phyloP scores from a whole-genome alignment of 352 stramenopile genomes.

The Blastocystis sp. region DNA sequence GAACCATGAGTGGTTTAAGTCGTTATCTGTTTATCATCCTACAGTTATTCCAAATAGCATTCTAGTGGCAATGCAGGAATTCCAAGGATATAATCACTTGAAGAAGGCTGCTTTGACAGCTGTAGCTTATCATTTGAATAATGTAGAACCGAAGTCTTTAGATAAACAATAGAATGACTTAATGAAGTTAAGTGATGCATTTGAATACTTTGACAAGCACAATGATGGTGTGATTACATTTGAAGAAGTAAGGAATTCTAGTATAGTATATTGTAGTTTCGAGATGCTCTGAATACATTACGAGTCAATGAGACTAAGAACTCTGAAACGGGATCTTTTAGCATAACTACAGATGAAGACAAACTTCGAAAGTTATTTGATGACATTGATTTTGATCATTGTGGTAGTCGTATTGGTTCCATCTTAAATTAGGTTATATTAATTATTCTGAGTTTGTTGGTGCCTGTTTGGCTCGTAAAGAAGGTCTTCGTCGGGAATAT shows the following conservation, averaged over 20 bases:
- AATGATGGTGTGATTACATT: constrained; percentile 47
- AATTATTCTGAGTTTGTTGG: constrained; percentile 56
- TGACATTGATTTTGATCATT: constrained; percentile 11
- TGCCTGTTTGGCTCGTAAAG: constrained; percentile 42
- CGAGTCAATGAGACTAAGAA: constrained; percentile 16
- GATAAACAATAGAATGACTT: constrained; percentile 16
- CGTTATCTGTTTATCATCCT: background rate
- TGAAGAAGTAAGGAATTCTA: background rate
- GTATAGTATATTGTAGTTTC: background rate
- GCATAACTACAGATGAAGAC: constrained; percentile 33
- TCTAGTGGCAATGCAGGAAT: constrained; percentile 11
- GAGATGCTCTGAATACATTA: constrained; percentile 20
- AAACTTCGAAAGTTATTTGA: constrained; percentile 52
- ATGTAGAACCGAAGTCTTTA: background rate
- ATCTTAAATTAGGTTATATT: too few species aligned
- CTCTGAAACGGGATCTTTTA: constrained; percentile 4
- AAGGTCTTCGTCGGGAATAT: constrained; percentile 18
- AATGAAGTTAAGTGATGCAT: constrained; percentile 37
- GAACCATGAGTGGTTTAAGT: constrained; percentile 3
- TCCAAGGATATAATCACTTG: constrained; percentile 46
- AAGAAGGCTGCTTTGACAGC: constrained; percentile 55
- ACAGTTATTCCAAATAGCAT: background rate
- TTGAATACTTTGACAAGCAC: constrained; percentile 54
- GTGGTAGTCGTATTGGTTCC: too few species aligned
- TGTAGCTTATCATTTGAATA: constrained; percentile 56